phyloP scores from a whole-genome alignment of 2,329 filamentous ascomycete genomes.

The Trichophyton benhamiae region DNA sequence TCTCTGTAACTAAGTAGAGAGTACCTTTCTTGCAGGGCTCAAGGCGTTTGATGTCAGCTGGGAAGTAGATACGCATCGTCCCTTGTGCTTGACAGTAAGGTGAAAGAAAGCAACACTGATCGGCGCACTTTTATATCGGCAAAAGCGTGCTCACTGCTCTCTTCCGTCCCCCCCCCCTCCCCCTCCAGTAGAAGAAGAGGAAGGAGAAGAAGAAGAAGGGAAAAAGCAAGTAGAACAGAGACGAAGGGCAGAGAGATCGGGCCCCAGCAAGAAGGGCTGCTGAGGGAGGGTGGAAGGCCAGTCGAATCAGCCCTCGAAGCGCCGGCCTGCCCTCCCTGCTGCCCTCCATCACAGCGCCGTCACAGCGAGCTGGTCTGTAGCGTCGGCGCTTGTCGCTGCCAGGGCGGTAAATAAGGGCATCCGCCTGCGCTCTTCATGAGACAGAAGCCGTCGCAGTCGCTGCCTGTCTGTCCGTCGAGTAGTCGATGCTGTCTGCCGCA shows the following conservation, averaged over 20 bases:
- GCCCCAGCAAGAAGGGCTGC: no score
- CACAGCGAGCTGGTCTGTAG: neutral
- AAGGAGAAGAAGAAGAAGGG: no score
- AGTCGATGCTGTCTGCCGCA: neutral
- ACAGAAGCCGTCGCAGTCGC: neutral
- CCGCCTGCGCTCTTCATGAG: neutral
- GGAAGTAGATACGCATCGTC: no score
- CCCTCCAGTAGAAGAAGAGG: neutral
- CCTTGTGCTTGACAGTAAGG: no score
- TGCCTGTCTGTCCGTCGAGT: neutral
- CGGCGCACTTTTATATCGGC: no score
- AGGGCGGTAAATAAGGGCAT: neutral
- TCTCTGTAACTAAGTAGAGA: neutral
- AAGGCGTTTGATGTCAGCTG: no score
- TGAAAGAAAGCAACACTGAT: no score
- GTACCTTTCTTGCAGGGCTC: no score
- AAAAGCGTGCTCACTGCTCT: no score
- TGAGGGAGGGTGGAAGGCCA: neutral
- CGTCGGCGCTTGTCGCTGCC: conserved; percentile 1
- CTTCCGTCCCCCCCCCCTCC: no score
- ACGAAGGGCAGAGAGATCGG: neutral
- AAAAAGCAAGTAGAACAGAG: neutral
- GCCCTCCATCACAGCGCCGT: neutral
- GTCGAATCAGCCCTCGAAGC: conserved; percentile 1
- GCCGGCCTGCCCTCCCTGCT: neutral